Evolutionary conservation across 768 basidiomycete species (phyloP).

Genomic region (Heimioporus sp.): DNA sequence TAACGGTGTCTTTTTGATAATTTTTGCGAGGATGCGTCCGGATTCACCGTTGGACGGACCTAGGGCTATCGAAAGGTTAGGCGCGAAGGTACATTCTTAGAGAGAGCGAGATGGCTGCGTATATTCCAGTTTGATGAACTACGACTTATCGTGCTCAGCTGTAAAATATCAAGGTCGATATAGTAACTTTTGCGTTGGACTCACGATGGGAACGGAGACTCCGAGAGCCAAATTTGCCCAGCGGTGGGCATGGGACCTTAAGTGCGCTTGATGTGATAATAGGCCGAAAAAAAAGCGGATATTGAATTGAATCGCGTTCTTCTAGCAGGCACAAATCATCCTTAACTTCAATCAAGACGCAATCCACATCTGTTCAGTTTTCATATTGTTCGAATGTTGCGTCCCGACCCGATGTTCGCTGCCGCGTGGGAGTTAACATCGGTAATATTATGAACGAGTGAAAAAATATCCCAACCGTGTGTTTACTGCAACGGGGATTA

Average conservation of each 20-base stretch:
- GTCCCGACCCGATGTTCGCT: too few relatives aligned
- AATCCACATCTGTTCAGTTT: too few relatives aligned
- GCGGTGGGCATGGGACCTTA: constrained; percentile 25
- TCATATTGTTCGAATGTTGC: too few relatives aligned
- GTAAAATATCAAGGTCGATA: neutral
- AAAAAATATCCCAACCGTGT: too few relatives aligned
- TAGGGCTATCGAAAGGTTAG: constrained; percentile 13
- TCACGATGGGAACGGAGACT: constrained; percentile 35
- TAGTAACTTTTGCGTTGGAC: neutral
- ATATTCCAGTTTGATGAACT: constrained; percentile 27
- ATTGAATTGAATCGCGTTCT: too few relatives aligned
- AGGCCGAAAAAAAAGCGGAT: too few relatives aligned
- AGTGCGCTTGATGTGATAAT: too few relatives aligned
- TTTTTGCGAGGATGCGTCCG: constrained; percentile 37
- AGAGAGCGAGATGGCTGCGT: constrained; percentile 1
- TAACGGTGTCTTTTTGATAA: constrained; percentile 28
- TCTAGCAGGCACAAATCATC: too few relatives aligned
- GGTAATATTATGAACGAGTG: too few relatives aligned
- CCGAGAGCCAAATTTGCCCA: constrained; percentile 29
- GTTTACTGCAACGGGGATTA: too few relatives aligned
- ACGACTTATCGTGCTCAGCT: constrained; percentile 30
- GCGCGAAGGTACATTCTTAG: neutral
- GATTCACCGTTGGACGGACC: constrained; percentile 35
- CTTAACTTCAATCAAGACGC: too few relatives aligned
- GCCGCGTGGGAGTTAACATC: too few relatives aligned